These are phyloP conservation scores for Debaryomycetaceae sp. DNA, from an alignment of 1,139 yeast species.

Conservation along the genomic window DNA sequence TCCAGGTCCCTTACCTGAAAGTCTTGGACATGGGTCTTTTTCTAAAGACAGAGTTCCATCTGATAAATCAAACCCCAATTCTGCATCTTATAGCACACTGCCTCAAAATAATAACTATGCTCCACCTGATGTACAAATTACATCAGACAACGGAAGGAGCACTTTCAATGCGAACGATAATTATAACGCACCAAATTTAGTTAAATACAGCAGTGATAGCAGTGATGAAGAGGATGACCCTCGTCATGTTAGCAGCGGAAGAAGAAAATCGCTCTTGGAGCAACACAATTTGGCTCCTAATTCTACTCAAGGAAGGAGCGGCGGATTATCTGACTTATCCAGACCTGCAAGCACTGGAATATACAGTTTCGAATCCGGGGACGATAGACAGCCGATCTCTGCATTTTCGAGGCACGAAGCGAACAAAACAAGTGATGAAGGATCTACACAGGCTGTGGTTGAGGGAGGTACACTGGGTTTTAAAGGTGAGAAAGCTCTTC, in stretches of 20 bases:
- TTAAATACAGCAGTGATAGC: conserved; percentile 10
- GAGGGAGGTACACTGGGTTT: neutral
- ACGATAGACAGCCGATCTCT: conserved; percentile 30
- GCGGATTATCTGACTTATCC: conserved; percentile 6
- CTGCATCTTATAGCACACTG: neutral
- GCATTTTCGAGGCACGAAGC: conserved; percentile 23
- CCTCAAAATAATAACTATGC: neutral
- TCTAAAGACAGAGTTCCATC: neutral
- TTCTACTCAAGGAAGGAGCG: neutral
- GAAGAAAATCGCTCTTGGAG: conserved; percentile 30
- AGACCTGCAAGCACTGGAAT: conserved; percentile 24
- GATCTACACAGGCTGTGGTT: neutral
- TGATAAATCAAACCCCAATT: neutral
- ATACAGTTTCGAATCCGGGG: conserved; percentile 45
- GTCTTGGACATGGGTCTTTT: conserved; percentile 7
- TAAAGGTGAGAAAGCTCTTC: neutral
- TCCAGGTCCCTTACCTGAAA: neutral
- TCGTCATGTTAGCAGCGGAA: conserved; percentile 9
- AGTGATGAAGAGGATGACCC: neutral
- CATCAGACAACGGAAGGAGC: neutral
- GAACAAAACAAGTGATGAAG: neutral
- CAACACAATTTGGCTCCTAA: conserved; percentile 26
- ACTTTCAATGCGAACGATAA: conserved; percentile 5
- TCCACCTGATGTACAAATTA: neutral
- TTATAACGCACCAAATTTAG: conserved; percentile 24